Conservation (phyloP, 495 filamentous ascomycete genomes). For the Hyaloscypha hepaticicola region DNA sequence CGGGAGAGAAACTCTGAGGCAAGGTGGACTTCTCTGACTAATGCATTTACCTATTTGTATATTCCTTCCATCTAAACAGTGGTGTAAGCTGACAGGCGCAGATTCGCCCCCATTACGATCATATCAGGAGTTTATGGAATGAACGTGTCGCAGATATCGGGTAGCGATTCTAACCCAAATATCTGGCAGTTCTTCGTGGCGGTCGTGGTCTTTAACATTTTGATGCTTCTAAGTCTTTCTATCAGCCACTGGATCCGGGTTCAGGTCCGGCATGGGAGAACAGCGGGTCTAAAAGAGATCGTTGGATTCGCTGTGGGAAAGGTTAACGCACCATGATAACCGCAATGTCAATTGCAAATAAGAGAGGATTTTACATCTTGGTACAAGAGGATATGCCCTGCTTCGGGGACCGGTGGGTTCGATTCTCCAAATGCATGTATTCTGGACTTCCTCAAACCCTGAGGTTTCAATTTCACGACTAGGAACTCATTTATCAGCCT, state of each 20-base stretch:
- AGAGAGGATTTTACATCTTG: too few species aligned
- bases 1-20: slow-evolving; percentile 23
- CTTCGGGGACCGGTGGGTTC: too few species aligned
- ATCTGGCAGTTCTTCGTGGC: slow-evolving; percentile 36
- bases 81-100: slow-evolving; percentile 2
- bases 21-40: slow-evolving; percentile 28
- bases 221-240: slow-evolving; percentile 22
- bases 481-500: too few species aligned
- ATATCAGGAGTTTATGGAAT: slow-evolving; percentile 33
- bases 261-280: slow-evolving; percentile 16
- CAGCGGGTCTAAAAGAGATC: slow-evolving; percentile 22
- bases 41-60: slow-evolving; percentile 34
- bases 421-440: too few species aligned
- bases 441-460: too few species aligned
- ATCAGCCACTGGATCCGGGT: slow-evolving; percentile 25
- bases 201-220: slow-evolving; percentile 23
- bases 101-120: slow-evolving; percentile 33
- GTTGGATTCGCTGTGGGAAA: slow-evolving; percentile 28
- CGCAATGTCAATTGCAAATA: not conserved
- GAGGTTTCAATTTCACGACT: too few species aligned
- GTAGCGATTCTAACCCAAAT: slow-evolving; percentile 21
- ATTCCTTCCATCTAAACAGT: not conserved
- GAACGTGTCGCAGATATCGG: slow-evolving; percentile 33
- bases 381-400: too few species aligned
- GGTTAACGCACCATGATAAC: not conserved